phyloP scores from a whole-genome alignment of 2,329 filamentous ascomycete genomes.

The Fusarium sp. region DNA sequence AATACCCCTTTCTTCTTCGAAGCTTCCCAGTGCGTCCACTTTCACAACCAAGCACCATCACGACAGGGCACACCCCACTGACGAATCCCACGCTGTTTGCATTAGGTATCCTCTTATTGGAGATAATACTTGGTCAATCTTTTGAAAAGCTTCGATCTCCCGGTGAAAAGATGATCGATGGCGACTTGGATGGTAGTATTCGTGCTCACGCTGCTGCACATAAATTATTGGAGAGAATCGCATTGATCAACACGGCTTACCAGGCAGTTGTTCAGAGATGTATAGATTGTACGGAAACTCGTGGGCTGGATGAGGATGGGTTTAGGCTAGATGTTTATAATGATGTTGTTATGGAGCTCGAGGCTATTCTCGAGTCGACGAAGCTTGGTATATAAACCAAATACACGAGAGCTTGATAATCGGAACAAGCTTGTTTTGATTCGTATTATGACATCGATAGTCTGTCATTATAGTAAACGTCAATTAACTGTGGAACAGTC shows the following conservation, averaged over 20 bases:
- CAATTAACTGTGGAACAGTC: too few relatives aligned
- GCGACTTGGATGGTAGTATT: not conserved
- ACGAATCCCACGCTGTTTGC: conserved; percentile 23
- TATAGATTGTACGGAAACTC: conserved; percentile 18
- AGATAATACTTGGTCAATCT: conserved; percentile 20
- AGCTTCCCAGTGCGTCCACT: accelerated
- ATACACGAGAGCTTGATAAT: accelerated
- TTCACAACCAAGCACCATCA: accelerated
- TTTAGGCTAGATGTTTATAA: conserved; percentile 23
- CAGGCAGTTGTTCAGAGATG: conserved; percentile 20
- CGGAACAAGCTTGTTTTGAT: too few relatives aligned
- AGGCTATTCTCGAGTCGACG: conserved; percentile 15
- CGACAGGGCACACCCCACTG: not conserved
- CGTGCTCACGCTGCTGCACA: conserved; percentile 5
- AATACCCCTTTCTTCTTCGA: conserved; percentile 3
- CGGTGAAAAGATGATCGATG: not conserved
- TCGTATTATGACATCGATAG: too few relatives aligned
- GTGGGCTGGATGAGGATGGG: conserved; percentile 16
- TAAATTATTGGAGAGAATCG: conserved; percentile 9
- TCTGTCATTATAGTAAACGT: too few relatives aligned
- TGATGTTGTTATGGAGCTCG: conserved; percentile 23
- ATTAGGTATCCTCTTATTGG: conserved; percentile 23
- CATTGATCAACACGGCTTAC: conserved; percentile 9
- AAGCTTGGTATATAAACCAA: conserved; percentile 8
- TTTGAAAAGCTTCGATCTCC: conserved; percentile 10